Base-by-base conservation (phyloP, 441 rosid genomes). In the Pelargonium myrrhifolium region DNA sequence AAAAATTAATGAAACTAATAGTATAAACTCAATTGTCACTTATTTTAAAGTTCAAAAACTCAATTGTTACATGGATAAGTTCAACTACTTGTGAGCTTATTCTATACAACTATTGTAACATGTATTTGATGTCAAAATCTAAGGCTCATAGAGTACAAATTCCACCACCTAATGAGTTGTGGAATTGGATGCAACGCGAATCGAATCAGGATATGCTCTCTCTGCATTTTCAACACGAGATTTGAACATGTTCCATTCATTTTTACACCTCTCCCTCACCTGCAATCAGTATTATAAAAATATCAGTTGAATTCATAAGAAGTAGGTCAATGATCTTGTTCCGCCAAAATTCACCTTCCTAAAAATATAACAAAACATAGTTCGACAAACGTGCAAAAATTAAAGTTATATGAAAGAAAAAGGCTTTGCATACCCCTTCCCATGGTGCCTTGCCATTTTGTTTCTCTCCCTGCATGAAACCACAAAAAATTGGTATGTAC, bases 191-290 rank as follows among this genome's bases (percentile, higher is more conserved):
- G 71, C 73, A 26, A 69, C 66, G 68, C 77, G 83, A 26, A 81
- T 67, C 12, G 85, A 45, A 66, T 73, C 75, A 59, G 70, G 81
- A 76, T 92, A 84, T 4, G 78, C 82, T 7, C 66, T 86, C 65
- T 95, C 98, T 0, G 99, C 99, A 2, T 71, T 73, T 6, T 84
- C 76, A 64, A 92, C 63, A 67, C 98, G 86, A 31, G 63, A 75
- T 74, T 85, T 88, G 68, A 92, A 92, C 80, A 90, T 83, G 0
- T 82, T 80, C 98, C 98, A 95, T 72, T 95, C 99, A 77, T 76
- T 80, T 70, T 80, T 82, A 67, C 99, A 95, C 75, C 99, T 86
- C 68, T 89, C 95, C 75, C 89, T 89, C 72, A 95, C 99, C 98
- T 90, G 86, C 71, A 75, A n/a, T n/a, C 28, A 31, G 0, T 2